Percentiles rank a stretch among this genome's conserved stretches.
Evolutionary conservation across 805 yeast genomes (phyloP).

Genomic region (Barnettozyma vustinii): DNA sequence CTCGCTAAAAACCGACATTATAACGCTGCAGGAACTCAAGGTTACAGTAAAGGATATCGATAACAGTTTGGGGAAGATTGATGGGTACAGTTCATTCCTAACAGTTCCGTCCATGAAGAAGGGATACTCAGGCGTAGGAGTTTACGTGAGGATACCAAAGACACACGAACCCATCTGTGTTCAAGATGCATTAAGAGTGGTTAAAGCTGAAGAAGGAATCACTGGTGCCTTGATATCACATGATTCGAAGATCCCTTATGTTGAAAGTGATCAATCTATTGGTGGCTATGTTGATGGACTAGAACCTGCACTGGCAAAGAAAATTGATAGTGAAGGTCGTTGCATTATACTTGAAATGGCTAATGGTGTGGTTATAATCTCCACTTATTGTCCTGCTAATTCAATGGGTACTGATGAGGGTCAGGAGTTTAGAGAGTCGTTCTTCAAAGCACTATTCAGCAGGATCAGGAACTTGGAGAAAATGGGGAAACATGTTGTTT

Average conservation of each 20-base stretch:
- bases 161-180: slow-evolving; percentile 36
- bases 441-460: slow-evolving; percentile 51
- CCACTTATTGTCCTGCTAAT: slow-evolving; percentile 89
- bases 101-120: slow-evolving; percentile 61
- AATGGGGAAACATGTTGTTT: slow-evolving; percentile 60
- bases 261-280: slow-evolving; percentile 33
- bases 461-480: slow-evolving; percentile 53
- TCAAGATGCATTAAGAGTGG: slow-evolving; percentile 41
- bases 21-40: slow-evolving; percentile 87
- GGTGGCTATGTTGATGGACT: slow-evolving; percentile 65
- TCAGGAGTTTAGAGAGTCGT: slow-evolving; percentile 50
- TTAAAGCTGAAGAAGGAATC: slow-evolving; percentile 86
- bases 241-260: slow-evolving; percentile 15
- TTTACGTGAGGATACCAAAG: slow-evolving; percentile 57
- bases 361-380: slow-evolving; percentile 52
- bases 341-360: slow-evolving; percentile 70
- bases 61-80: slow-evolving; percentile 42
- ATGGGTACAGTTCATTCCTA: slow-evolving; percentile 58
- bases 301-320: slow-evolving; percentile 30
- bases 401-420: slow-evolving; percentile 67
- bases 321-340: slow-evolving; percentile 81
- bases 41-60: slow-evolving; percentile 46
- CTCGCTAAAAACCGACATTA: slow-evolving; percentile 60
- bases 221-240: slow-evolving; percentile 51
- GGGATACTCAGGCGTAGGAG: slow-evolving; percentile 92